These are phyloP conservation scores for Geoglossum glabrum DNA, from an alignment of 495 filamentous ascomycete species.

Conservation along the genomic window DNA sequence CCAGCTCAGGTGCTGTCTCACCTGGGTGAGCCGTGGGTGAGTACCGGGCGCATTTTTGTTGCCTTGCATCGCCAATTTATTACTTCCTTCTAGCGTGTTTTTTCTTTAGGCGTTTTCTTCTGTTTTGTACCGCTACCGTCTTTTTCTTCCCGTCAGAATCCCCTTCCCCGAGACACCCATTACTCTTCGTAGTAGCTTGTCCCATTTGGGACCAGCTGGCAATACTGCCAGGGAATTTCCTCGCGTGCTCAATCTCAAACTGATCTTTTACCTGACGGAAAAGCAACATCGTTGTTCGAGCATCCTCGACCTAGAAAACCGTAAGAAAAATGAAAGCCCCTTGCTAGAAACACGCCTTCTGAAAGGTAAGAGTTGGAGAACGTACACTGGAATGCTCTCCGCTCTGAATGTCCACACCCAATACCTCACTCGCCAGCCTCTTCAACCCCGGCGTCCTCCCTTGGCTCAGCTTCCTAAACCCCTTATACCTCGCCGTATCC, in stretches of 20 bases:
- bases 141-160: neutral
- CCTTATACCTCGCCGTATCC: conserved; percentile 61
- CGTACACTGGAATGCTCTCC: conserved; percentile 44
- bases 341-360: neutral
- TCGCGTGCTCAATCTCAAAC: conserved; percentile 54
- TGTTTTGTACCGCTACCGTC: too few relatives aligned
- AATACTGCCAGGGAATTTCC: neutral
- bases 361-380: neutral
- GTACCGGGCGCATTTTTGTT: too few relatives aligned
- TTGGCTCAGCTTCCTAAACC: conserved; percentile 50
- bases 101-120: too few relatives aligned
- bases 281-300: conserved; percentile 68
- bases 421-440: conserved; percentile 50
- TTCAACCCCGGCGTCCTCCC: conserved; percentile 64
- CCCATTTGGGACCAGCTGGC: neutral
- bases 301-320: conserved; percentile 49
- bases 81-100: too few relatives aligned
- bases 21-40: too few relatives aligned
- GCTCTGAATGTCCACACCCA: conserved; percentile 67
- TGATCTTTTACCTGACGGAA: conserved; percentile 60
- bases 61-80: too few relatives aligned
- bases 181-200: neutral
- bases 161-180: neutral
- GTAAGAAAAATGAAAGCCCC: neutral
- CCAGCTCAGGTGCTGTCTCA: too few relatives aligned